Conservation (phyloP, 768 basidiomycete species). For the Lanmaoa pseudosensibilis region DNA sequence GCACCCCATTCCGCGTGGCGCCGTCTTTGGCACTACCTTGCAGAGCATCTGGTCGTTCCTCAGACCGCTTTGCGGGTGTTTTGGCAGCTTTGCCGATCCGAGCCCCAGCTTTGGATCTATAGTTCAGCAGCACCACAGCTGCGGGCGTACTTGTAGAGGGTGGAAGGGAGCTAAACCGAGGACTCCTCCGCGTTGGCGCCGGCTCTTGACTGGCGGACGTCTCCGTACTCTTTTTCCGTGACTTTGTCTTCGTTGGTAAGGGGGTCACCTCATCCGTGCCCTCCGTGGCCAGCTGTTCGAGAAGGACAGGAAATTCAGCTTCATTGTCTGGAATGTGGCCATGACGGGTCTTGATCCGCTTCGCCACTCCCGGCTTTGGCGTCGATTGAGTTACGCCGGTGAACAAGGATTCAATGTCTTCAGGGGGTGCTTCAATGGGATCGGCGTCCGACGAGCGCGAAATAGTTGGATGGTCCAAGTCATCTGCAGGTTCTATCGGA, state of each 20-base stretch:
- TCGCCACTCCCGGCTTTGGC: conserved; percentile 36
- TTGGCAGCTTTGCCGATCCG: conserved; percentile 5
- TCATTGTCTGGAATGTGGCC: conserved; percentile 32
- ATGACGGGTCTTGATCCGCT: conserved; percentile 44
- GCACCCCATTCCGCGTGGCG: not conserved
- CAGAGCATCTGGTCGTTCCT: not conserved
- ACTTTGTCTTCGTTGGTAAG: conserved; percentile 17
- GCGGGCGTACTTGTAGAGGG: conserved; percentile 10
- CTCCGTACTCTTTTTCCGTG: conserved; percentile 16
- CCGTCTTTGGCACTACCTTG: not conserved
- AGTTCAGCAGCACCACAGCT: conserved; percentile 1
- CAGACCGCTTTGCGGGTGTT: conserved; percentile 11
- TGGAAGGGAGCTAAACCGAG: conserved; percentile 8
- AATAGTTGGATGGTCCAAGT: conserved; percentile 23
- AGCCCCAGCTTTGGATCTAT: not conserved
- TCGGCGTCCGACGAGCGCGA: conserved; percentile 20
- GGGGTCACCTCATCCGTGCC: conserved; percentile 23
- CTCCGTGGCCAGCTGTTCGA: conserved; percentile 23
- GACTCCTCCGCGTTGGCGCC: conserved; percentile 21
- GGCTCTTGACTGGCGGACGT: conserved; percentile 25
- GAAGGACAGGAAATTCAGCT: conserved; percentile 24
- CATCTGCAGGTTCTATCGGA: conserved; percentile 47
- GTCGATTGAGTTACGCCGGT: conserved; percentile 12
- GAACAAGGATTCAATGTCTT: conserved; percentile 6
- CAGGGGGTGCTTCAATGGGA: conserved; percentile 29